phyloP scores from a whole-genome alignment of 1,284 basidiomycete genomes.

The Taiwanofungus camphoratus region DNA sequence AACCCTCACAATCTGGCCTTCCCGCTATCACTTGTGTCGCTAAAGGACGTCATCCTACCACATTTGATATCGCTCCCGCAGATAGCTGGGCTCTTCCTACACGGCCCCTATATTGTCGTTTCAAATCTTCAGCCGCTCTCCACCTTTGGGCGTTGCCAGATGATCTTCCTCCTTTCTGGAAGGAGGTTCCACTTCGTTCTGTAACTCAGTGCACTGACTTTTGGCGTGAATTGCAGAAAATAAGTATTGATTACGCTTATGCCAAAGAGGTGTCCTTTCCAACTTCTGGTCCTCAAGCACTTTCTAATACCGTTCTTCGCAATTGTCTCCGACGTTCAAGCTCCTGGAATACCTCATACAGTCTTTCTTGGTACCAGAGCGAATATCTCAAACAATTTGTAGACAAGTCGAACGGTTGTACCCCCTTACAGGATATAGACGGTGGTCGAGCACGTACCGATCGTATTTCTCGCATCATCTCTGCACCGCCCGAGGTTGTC shows the following conservation, averaged over 20 bases:
- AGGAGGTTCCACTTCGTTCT: slow-evolving; percentile 35
- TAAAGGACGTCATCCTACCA: slow-evolving; percentile 34
- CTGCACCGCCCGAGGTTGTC: slow-evolving; percentile 50
- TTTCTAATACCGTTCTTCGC: slow-evolving; percentile 5
- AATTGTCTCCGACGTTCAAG: slow-evolving; percentile 45
- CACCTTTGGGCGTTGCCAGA: slow-evolving; percentile 53
- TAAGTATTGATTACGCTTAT: slow-evolving; percentile 32
- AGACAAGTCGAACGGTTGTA: slow-evolving; percentile 36
- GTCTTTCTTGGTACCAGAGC: slow-evolving; percentile 61
- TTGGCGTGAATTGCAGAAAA: slow-evolving; percentile 52
- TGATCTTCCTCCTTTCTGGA: slow-evolving; percentile 48
- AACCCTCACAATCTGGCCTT: slow-evolving; percentile 33
- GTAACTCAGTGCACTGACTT: slow-evolving; percentile 37
- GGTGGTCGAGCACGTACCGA: slow-evolving; percentile 32
- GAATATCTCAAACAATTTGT: slow-evolving; percentile 53
- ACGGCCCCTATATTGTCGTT: slow-evolving; percentile 58
- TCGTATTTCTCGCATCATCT: slow-evolving; percentile 47
- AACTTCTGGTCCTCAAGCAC: slow-evolving; percentile 9
- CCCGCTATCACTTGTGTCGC: slow-evolving; percentile 41
- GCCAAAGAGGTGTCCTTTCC: neutral
- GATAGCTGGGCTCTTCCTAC: slow-evolving; percentile 40
- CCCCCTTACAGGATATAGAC: slow-evolving; percentile 46
- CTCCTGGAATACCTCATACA: slow-evolving; percentile 57
- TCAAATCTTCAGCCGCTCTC: slow-evolving; percentile 47
- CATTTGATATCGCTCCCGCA: slow-evolving; percentile 40